A percentile compares a stretch with the other conserved stretches of the same genome.
Evolutionary conservation across 306 rosid genomes (phyloP).

Genomic region (Rosa rugosa): DNA sequence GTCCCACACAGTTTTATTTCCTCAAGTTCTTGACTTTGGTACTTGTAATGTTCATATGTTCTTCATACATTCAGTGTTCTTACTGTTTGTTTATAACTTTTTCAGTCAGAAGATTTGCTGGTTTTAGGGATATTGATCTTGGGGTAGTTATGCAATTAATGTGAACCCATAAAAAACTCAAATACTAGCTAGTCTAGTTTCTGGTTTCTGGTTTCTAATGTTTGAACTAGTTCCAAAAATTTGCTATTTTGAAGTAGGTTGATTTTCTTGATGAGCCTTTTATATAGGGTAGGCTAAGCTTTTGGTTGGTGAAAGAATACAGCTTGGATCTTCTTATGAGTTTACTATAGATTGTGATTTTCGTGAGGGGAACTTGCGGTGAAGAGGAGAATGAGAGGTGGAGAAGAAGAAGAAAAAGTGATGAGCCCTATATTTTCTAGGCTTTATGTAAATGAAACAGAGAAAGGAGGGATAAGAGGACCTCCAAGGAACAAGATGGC

Average conservation of each 20-base stretch:
- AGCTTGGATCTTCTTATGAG: constrained; percentile 15
- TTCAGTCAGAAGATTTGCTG: constrained; percentile 31
- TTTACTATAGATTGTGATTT: constrained; percentile 18
- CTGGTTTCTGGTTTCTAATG: background rate
- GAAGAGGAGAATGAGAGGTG: constrained; percentile 44
- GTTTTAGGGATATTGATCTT: constrained; percentile 30
- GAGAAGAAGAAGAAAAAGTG: constrained; percentile 43
- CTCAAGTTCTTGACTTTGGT: constrained; percentile 16
- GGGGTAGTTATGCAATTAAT: background rate
- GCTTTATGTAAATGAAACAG: constrained; percentile 70
- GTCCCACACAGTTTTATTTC: constrained; percentile 6
- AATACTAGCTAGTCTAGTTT: constrained; percentile 5
- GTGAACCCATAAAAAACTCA: constrained; percentile 12
- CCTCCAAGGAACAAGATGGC: constrained; percentile 92
- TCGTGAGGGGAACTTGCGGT: constrained; percentile 29
- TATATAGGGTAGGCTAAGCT: background rate
- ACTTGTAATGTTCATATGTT: constrained; percentile 6
- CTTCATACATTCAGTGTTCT: constrained; percentile 12
- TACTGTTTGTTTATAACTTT: constrained; percentile 16
- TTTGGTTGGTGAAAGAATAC: constrained; percentile 16
- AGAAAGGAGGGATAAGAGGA: constrained; percentile 69
- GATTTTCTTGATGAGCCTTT: constrained; percentile 16
- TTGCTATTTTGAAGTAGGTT: constrained; percentile 10
- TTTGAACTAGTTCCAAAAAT: background rate
- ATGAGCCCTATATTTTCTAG: constrained; percentile 70